phyloP scores from a whole-genome alignment of 768 basidiomycete species.

The Tulasnella sp. region DNA sequence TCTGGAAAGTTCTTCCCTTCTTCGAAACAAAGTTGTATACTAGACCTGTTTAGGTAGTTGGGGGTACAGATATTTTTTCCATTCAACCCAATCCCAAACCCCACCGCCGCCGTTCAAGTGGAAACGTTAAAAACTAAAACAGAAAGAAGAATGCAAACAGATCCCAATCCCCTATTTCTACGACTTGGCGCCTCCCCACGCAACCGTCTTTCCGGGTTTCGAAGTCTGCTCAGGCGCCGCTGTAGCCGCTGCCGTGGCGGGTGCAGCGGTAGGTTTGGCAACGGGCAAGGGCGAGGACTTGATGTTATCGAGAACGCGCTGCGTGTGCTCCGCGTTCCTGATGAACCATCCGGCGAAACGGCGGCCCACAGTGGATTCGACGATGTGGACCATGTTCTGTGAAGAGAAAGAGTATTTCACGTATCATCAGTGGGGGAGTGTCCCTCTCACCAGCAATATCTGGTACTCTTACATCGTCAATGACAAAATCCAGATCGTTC shows the following conservation, averaged over 20 bases:
- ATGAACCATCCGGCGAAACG: constrained; percentile 98
- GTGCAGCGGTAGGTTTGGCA: constrained; percentile 28
- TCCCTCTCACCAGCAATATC: too few relatives aligned
- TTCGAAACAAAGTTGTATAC: not conserved
- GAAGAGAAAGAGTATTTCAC: not conserved
- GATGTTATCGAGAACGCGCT: constrained; percentile 78
- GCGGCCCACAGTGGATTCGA: constrained; percentile 88
- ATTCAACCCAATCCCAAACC: not conserved
- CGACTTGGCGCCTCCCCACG: constrained; percentile 20
- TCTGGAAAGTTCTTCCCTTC: not conserved
- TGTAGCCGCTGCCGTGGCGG: not conserved
- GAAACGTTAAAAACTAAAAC: not conserved
- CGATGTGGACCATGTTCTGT: constrained; percentile 95
- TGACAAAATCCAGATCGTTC: constrained; percentile 93
- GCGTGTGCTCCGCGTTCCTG: constrained; percentile 88
- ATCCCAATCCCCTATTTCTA: not conserved
- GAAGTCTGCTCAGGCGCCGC: not conserved
- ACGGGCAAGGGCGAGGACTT: constrained; percentile 53
- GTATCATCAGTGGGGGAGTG: not conserved
- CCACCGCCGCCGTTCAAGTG: not conserved
- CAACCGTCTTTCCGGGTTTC: constrained; percentile 5
- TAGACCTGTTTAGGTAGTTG: not conserved
- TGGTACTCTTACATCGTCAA: constrained; percentile 67
- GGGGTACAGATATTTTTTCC: not conserved
- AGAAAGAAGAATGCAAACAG: not conserved